phyloP scores from a whole-genome alignment of 345 rosid genomes.

The Citrus maxima region DNA sequence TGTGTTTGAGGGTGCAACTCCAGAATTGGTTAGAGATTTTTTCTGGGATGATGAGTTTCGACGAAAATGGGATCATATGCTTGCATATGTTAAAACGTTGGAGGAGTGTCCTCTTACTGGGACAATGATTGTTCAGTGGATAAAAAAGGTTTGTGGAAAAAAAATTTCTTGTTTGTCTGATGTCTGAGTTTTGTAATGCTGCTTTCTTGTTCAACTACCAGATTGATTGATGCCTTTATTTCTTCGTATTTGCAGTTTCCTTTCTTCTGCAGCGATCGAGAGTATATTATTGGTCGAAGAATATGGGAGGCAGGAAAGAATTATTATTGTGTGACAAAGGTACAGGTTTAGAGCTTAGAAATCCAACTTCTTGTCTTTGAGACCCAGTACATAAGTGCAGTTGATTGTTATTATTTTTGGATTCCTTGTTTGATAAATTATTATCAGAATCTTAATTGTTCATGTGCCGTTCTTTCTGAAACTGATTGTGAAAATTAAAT shows the following conservation, averaged over 20 bases:
- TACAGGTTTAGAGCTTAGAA: constrained; percentile 23
- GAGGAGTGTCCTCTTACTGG: constrained; percentile 77
- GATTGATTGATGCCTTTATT: constrained; percentile 1
- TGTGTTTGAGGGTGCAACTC: constrained; percentile 91
- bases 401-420: background rate
- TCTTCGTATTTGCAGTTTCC: constrained; percentile 69
- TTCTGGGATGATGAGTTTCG: constrained; percentile 99
- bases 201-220: background rate
- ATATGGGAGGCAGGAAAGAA: constrained; percentile 86
- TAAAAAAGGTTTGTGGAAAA: constrained; percentile 56
- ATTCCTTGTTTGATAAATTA: background rate
- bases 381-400: background rate
- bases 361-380: background rate
- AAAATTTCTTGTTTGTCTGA: background rate
- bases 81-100: constrained; percentile 62
- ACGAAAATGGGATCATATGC: constrained; percentile 96
- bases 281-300: constrained; percentile 82
- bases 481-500: background rate
- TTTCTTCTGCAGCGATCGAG: constrained; percentile 94
- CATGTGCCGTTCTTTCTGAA: background rate
- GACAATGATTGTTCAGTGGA: constrained; percentile 74
- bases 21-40: constrained; percentile 91
- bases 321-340: constrained; percentile 90
- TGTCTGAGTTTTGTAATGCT: constrained; percentile 1
- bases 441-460: background rate